Conservation (phyloP, 176 grass and related monocot species). For the Metroxylon sagu region DNA sequence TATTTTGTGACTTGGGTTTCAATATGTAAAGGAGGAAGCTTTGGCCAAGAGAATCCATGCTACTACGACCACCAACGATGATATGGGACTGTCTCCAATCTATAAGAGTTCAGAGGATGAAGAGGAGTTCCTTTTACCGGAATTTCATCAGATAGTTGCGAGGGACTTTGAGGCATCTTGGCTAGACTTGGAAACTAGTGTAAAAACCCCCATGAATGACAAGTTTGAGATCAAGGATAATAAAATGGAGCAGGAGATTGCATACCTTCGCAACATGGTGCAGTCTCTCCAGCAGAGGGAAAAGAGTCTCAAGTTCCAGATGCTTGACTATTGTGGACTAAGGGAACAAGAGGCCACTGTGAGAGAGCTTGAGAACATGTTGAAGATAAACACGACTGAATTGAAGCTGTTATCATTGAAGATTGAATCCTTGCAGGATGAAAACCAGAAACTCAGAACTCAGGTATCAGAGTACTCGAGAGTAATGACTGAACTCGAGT, state of each 20-base stretch:
- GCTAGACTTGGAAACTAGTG: not conserved
- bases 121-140: not conserved
- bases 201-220: constrained; percentile 1
- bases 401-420: constrained; percentile 12
- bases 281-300: constrained; percentile 17
- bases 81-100: too few species aligned
- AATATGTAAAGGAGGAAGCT: constrained; percentile 19
- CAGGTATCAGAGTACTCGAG: constrained; percentile 13
- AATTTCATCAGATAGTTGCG: not conserved
- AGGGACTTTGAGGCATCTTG: too few species aligned
- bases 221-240: not conserved
- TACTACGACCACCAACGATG: too few species aligned
- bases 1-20: not conserved
- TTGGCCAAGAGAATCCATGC: constrained; percentile 20
- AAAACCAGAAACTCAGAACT: constrained; percentile 13
- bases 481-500: constrained; percentile 14
- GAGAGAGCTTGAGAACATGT: constrained; percentile 25
- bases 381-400: constrained; percentile 20
- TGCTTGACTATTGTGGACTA: constrained; percentile 8
- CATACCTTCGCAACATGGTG: constrained; percentile 11
- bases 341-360: constrained; percentile 15
- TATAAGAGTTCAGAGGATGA: not conserved
- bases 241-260: constrained; percentile 10
- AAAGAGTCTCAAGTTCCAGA: constrained; percentile 15
- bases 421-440: constrained; percentile 19